Evolutionary conservation across 2,329 filamentous ascomycete genomes (phyloP).

Genomic region (Kalmusia sp.): DNA sequence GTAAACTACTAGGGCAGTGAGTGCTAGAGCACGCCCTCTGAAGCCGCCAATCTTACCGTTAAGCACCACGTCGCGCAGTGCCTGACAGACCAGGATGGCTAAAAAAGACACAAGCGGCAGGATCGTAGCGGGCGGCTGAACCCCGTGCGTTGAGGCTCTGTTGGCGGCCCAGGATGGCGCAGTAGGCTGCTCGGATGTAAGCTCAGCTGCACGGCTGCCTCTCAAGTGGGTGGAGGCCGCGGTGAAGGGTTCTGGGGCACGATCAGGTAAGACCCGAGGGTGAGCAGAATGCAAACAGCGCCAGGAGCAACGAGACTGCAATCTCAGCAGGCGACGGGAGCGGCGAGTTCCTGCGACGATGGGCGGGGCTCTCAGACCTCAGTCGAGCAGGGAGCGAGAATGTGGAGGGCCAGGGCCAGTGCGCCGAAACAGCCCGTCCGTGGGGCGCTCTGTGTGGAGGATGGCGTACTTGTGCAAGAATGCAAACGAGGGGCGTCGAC

Average conservation of each 20-base stretch:
- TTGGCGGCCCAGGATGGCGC: conserved; percentile 37
- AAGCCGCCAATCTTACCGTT: conserved; percentile 38
- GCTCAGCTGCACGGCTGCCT: conserved; percentile 38
- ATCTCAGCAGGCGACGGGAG: conserved; percentile 27
- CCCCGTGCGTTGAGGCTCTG: conserved; percentile 38
- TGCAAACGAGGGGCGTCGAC: conserved; percentile 31
- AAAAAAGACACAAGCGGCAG: conserved; percentile 26
- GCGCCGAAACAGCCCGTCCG: conserved; percentile 44
- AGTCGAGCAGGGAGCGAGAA: conserved; percentile 38
- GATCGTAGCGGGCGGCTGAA: conserved; percentile 24
- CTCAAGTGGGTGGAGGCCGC: conserved; percentile 22
- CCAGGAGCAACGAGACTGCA: conserved; percentile 26
- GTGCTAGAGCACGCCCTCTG: conserved; percentile 36
- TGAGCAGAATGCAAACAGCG: conserved; percentile 29
- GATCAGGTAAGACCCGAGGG: conserved; percentile 27
- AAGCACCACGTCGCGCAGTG: conserved; percentile 42
- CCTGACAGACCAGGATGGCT: conserved; percentile 33
- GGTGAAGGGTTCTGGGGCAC: conserved; percentile 25
- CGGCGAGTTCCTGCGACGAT: conserved; percentile 31
- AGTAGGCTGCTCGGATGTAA: conserved; percentile 34
- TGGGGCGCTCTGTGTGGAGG: conserved; percentile 30
- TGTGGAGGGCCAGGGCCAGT: conserved; percentile 41
- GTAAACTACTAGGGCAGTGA: conserved; percentile 40
- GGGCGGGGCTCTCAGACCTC: conserved; percentile 34
- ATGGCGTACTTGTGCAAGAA: conserved; percentile 23